These are phyloP conservation scores for Stachybotrys elegans DNA, from an alignment of 2,329 filamentous ascomycete species.

Conservation along the genomic window DNA sequence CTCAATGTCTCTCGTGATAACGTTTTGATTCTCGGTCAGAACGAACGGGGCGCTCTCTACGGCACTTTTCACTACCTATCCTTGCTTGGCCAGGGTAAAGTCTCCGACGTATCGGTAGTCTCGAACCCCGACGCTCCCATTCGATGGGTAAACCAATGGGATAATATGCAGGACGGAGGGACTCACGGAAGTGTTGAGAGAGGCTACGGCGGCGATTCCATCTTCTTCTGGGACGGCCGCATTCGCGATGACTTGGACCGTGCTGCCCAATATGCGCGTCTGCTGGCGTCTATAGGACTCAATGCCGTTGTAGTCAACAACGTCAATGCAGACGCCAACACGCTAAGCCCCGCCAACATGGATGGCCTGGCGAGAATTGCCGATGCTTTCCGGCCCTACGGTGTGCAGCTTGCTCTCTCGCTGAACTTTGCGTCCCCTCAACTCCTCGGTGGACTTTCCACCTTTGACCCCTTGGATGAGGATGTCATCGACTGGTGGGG, in stretches of 20 bases:
- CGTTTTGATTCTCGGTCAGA: slow-evolving; percentile 58
- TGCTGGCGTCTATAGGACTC: slow-evolving; percentile 60
- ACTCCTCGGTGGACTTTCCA: slow-evolving; percentile 47
- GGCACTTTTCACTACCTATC: slow-evolving; percentile 66
- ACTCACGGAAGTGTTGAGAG: slow-evolving; percentile 54
- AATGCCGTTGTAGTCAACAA: slow-evolving; percentile 68
- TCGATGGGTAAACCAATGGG: slow-evolving; percentile 70
- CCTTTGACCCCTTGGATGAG: slow-evolving; percentile 60
- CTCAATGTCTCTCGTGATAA: slow-evolving; percentile 8
- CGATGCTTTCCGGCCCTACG: slow-evolving; percentile 61
- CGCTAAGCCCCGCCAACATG: slow-evolving; percentile 53
- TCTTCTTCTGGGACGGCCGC: slow-evolving; percentile 57
- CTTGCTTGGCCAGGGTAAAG: slow-evolving; percentile 55
- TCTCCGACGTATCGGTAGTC: slow-evolving; percentile 39
- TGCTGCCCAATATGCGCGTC: slow-evolving; percentile 56
- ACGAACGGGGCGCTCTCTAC: slow-evolving; percentile 63
- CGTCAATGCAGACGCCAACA: slow-evolving; percentile 60
- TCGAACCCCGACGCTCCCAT: slow-evolving; percentile 56
- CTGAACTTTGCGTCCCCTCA: slow-evolving; percentile 65
- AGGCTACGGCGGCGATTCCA: slow-evolving; percentile 62
- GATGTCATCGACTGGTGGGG: slow-evolving; percentile 59
- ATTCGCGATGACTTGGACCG: slow-evolving; percentile 56
- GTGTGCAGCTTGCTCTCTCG: slow-evolving; percentile 59
- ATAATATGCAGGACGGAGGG: slow-evolving; percentile 53
- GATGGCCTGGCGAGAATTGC: slow-evolving; percentile 58